Evolutionary conservation across 2,329 filamentous ascomycete genomes (phyloP).

Genomic region (Leptodontidium sp.): DNA sequence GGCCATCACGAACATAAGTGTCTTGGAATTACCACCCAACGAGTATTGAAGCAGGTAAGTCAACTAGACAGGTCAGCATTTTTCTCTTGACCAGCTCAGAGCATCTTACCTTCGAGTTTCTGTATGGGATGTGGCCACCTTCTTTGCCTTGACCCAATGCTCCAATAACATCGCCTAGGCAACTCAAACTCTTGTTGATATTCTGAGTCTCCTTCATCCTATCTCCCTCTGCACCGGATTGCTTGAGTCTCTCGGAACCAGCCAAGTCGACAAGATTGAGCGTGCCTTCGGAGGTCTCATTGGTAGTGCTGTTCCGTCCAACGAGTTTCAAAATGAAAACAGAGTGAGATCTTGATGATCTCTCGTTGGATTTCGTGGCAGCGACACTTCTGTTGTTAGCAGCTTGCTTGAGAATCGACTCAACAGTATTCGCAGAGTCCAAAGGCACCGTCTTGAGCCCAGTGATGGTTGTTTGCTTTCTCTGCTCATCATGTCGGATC

Average conservation of each 20-base stretch:
- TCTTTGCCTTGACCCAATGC: slow-evolving; percentile 85
- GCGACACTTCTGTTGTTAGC: slow-evolving; percentile 90
- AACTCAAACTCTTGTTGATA: slow-evolving; percentile 95
- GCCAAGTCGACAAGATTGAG: slow-evolving; percentile 96
- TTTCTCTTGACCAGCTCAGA: background rate
- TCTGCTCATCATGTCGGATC: slow-evolving; percentile 84
- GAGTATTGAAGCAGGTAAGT: slow-evolving; percentile 96
- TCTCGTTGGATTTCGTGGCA: slow-evolving; percentile 96
- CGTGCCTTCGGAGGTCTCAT: slow-evolving; percentile 88
- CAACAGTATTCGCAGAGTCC: slow-evolving; percentile 81
- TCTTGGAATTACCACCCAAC: slow-evolving; percentile 93
- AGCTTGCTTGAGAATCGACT: slow-evolving; percentile 80
- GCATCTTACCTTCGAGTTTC: slow-evolving; percentile 84
- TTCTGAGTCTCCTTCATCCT: slow-evolving; percentile 93
- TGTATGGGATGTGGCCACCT: slow-evolving; percentile 85
- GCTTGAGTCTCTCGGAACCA: slow-evolving; percentile 88
- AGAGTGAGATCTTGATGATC: slow-evolving; percentile 92
- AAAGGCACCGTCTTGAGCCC: slow-evolving; percentile 81
- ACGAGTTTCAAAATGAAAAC: slow-evolving; percentile 90
- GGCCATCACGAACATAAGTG: slow-evolving; percentile 99
- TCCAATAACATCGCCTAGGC: slow-evolving; percentile 92
- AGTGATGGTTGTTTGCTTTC: slow-evolving; percentile 82
- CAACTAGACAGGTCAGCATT: slow-evolving; percentile 57
- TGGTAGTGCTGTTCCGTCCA: slow-evolving; percentile 74
- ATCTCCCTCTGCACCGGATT: slow-evolving; percentile 86